Evolutionary conservation across 2,329 filamentous ascomycete genomes (phyloP), one percentile per base, ranked within the genome.

Genomic region (Botrytis porri): DNA sequence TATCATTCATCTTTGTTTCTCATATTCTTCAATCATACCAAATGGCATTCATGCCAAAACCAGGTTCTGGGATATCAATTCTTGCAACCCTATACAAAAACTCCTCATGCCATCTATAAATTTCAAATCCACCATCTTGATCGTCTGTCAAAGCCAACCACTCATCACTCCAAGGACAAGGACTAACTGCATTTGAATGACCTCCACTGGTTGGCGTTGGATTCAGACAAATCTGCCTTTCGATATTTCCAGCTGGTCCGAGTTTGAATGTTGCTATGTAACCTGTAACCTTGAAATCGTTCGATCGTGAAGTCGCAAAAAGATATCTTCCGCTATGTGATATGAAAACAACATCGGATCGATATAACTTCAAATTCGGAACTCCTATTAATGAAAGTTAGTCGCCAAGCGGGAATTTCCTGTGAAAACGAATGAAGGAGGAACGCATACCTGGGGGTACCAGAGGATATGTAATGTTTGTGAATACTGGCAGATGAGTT

Each of bases 1-100:
- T 41, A 32, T 51, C 35, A 10, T 57, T 39, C 35, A 16, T 59
- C n/a, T 57, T n/a, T 59, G 48, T 22, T 61, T 32, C 61, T 4
- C 45, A 37, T 25, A n/a, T 71, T 48, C 54, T 43, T 73, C 79
- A 93, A 83, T 97, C 92, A 82, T 96, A 96, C 94, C 94, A 97
- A 75, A 97, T 94, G n/a, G 93, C 93, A 83, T 97, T 97, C 94
- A 97, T 97, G 2, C 93, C 93, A 81, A 97, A 97, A 1, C 94
- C 94, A n/a, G 92, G 93, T 84, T 97, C 94, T 9, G 90, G 89
- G 54, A 97, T 90, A 77, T 93, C 89, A 75, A 93, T 85, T 75
- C 92, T 86, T 25, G 93, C 93, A 12, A 97, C 93, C 5, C 93
- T 85, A 2, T 89, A 91, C 70, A 97, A 83, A 77, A 91, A 93